These are phyloP conservation scores for Mortierella sp. DNA, from an alignment of 371 early-diverging fungal species.

Conservation along the genomic window DNA sequence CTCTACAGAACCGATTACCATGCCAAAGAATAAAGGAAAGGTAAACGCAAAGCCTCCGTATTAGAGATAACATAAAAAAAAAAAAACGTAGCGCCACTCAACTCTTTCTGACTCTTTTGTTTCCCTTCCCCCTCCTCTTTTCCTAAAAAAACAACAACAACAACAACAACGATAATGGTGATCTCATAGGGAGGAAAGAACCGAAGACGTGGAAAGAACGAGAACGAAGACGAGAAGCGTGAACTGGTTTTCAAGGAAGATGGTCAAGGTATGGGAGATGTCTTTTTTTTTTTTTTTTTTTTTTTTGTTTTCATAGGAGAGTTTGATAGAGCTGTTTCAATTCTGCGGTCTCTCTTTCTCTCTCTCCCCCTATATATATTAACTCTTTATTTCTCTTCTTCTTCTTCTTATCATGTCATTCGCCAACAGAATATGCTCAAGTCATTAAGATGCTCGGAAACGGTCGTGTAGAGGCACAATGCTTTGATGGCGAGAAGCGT, in stretches of 20 bases:
- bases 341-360: not conserved
- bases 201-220: conserved; percentile 97
- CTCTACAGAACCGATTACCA: conserved; percentile 49
- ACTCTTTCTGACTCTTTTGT: not conserved
- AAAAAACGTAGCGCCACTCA: not conserved
- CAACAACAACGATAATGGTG: not conserved
- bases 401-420: no score
- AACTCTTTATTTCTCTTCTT: not conserved
- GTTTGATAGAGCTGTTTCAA: not conserved
- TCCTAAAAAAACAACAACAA: no score
- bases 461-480: conserved; percentile 94
- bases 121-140: not conserved
- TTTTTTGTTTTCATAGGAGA: not conserved
- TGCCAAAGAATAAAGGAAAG: conserved; percentile 95
- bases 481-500: conserved; percentile 94
- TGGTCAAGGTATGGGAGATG: conserved; percentile 77
- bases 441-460: conserved; percentile 97
- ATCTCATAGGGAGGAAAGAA: conserved; percentile 93
- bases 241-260: conserved; percentile 96
- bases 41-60: no score
- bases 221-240: conserved; percentile 93
- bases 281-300: conserved; percentile 2
- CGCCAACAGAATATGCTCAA: conserved; percentile 97
- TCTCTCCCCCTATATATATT: not conserved
- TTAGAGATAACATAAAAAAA: no score